A percentile compares a stretch with the other conserved stretches of the same genome.
These are phyloP conservation scores for Dovyalis caffra DNA, from an alignment of 345 rosid genomes.

Conservation along the genomic window DNA sequence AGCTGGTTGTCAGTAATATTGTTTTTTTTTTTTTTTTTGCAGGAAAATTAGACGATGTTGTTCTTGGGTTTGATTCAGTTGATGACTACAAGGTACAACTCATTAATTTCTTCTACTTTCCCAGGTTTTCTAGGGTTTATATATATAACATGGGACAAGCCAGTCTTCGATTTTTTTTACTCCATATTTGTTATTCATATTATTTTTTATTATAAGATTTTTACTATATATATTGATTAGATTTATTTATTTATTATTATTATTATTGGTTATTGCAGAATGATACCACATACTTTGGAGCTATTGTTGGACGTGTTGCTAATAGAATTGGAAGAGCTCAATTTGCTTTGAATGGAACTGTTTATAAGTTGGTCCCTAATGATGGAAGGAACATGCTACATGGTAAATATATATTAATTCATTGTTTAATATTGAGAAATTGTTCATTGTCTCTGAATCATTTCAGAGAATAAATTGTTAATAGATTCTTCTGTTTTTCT, in stretches of 20 bases:
- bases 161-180: background rate
- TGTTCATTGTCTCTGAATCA: background rate
- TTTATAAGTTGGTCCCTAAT: constrained; percentile 24
- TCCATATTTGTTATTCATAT: background rate
- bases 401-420: constrained; percentile 2
- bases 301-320: constrained; percentile 34
- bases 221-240: background rate
- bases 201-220: too few species aligned
- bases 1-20: too few species aligned
- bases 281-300: constrained; percentile 30
- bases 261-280: constrained; percentile 5
- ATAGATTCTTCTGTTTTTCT: too few species aligned
- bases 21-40: background rate
- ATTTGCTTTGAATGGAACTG: constrained; percentile 16
- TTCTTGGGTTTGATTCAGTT: constrained; percentile 46
- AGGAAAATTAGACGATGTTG: constrained; percentile 56
- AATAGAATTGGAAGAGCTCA: constrained; percentile 27
- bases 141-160: too few species aligned
- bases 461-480: too few species aligned
- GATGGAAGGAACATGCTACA: constrained; percentile 22
- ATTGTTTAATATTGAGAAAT: background rate
- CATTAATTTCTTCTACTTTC: background rate
- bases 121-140: background rate
- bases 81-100: constrained; percentile 46
- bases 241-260: background rate